Base-by-base conservation (phyloP, 2,329 filamentous ascomycete genomes). In the Colletotrichum costaricense region DNA sequence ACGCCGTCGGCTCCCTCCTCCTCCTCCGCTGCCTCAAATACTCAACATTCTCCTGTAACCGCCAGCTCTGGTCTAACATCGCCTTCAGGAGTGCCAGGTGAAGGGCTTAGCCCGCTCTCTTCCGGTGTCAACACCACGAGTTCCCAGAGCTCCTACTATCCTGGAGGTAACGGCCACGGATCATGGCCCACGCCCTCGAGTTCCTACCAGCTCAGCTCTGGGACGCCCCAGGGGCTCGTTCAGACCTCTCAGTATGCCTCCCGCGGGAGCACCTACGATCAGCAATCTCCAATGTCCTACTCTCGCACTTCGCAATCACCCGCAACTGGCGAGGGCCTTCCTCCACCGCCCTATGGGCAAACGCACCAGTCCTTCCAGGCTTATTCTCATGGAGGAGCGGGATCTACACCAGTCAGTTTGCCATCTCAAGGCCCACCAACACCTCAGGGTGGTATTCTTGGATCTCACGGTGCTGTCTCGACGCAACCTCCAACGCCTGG, bases 311-410 rank as follows among this genome's bases (percentile, higher is more conserved):
- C 83, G 4, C 81, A 81, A 65, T 83, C 82, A 28, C 92, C 93
- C 16, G 81, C 85, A 11, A 87, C 89, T 8, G 85, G 87, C 33
- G 91, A 94, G 79, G 88, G 87, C 62, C 85, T 95, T 67, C 89
- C 93, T 73, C 87, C 90, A 67, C 90, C 93, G 73, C 88, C 92
- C 7, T 94, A 92, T 82, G 92, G 93, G 75, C 86, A 90, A 74
- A 90, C 91, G 76, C 87, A 93, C 73, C 70, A 91, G 57, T 86
- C 91, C 42, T 94, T 92, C 80, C 88, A 91, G 76, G 84, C 89
- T 22, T 87, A 91, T 79, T 87, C 88, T 12, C 76, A 76, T 35
- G 79, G 78, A 28, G 88, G 89, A 67, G 86, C 88, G 22, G 81
- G 84, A 38, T 79, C 80, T 49, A 78, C 79, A 54, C 82, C 84